A percentile compares a stretch with the other conserved stretches of the same genome.
These are phyloP conservation scores for Neospora caninum DNA, from an alignment of 169 alveolate genomes.

Conservation along the genomic window DNA sequence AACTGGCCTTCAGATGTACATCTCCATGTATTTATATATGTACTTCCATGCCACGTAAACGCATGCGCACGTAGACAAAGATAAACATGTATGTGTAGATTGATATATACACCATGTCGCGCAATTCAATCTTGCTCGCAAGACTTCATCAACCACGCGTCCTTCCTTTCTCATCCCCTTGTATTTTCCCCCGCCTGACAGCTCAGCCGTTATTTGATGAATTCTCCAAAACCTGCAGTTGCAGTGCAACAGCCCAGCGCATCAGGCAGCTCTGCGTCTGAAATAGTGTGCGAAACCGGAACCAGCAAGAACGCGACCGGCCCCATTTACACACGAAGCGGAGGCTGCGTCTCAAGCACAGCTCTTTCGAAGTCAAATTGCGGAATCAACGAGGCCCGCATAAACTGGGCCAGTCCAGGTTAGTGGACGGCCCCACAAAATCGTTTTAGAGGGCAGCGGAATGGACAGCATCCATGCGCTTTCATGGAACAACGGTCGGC, in stretches of 20 bases:
- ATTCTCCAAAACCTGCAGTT: conserved; percentile 5
- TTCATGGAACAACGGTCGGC: no score
- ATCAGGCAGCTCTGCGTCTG: background rate
- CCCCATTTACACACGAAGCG: background rate
- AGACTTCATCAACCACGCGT: no score
- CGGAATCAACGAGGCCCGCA: background rate
- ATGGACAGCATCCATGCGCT: background rate
- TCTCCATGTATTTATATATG: no score
- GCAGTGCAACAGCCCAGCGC: background rate
- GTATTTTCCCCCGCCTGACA: background rate
- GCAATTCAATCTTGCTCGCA: no score
- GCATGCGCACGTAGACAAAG: no score
- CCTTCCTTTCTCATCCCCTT: no score
- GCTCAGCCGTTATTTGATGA: conserved; percentile 16
- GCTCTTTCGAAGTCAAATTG: background rate
- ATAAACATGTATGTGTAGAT: no score
- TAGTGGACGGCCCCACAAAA: background rate
- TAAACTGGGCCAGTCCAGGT: background rate
- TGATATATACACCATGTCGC: no score
- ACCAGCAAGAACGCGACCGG: background rate
- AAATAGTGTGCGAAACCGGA: background rate
- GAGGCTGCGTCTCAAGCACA: background rate
- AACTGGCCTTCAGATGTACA: no score
- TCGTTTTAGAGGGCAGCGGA: background rate
- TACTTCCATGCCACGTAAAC: no score